Percentiles rank a stretch among this genome's conserved stretches.
phyloP scores from a whole-genome alignment of 768 basidiomycete species.

The Termitomyces sp. region DNA sequence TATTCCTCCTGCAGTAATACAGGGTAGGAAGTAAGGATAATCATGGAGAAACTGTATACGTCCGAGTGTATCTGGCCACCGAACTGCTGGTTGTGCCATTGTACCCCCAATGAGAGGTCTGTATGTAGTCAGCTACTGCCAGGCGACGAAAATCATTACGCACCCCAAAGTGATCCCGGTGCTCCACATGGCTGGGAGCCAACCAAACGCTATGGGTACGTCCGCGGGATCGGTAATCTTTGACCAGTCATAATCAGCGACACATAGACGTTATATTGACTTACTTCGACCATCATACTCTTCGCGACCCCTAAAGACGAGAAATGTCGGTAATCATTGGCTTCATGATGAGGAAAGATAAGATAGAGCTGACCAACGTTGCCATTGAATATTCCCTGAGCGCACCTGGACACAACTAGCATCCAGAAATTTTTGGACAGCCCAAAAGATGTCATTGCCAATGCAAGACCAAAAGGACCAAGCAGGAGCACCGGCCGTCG shows the following conservation, averaged over 20 bases:
- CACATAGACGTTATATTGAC: background rate
- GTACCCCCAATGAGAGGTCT: constrained; percentile 25
- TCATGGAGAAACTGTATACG: constrained; percentile 19
- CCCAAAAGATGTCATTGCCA: constrained; percentile 28
- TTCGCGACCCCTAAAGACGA: constrained; percentile 8
- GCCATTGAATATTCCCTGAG: constrained; percentile 21
- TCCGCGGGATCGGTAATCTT: constrained; percentile 13
- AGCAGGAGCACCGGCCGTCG: constrained; percentile 27
- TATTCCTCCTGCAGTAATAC: constrained; percentile 12
- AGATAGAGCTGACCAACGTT: constrained; percentile 20
- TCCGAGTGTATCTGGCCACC: constrained; percentile 22
- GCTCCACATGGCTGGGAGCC: constrained; percentile 21
- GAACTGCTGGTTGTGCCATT: constrained; percentile 20
- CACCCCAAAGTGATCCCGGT: constrained; percentile 20
- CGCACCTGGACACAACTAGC: constrained; percentile 20
- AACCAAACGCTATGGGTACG: constrained; percentile 7
- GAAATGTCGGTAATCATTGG: background rate
- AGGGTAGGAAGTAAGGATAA: constrained; percentile 28
- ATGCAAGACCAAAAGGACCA: constrained; percentile 25
- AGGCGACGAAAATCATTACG: background rate
- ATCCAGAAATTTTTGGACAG: constrained; percentile 25
- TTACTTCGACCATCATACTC: constrained; percentile 13
- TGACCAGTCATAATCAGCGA: background rate
- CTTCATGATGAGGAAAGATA: background rate
- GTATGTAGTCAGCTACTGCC: background rate